A percentile compares a stretch with the other conserved stretches of the same genome.
Evolutionary conservation across 495 filamentous ascomycete genomes (phyloP).

Genomic region (Xylaria longipes): DNA sequence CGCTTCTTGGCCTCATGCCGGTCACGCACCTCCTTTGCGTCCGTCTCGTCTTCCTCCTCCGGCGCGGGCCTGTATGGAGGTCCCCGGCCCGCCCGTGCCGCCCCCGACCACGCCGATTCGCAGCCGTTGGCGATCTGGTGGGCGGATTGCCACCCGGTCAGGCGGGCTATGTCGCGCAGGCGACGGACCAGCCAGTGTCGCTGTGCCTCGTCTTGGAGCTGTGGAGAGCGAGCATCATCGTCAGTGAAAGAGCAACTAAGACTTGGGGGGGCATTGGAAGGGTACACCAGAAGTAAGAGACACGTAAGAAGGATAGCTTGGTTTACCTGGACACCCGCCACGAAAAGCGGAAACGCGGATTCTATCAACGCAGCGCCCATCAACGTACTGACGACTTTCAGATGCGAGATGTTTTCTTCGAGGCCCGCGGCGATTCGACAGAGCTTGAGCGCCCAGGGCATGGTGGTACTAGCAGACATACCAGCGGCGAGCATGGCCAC

Average conservation of each 20-base stretch:
- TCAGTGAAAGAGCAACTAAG: conserved; percentile 5
- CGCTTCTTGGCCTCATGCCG: conserved; percentile 25
- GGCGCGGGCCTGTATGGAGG: conserved; percentile 71
- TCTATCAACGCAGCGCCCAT: conserved; percentile 84
- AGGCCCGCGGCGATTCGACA: conserved; percentile 84
- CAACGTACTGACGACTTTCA: conserved; percentile 72
- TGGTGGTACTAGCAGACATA: conserved; percentile 72
- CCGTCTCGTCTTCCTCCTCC: conserved; percentile 33
- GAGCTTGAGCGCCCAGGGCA: conserved; percentile 71
- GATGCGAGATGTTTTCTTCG: conserved; percentile 65
- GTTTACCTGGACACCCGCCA: conserved; percentile 72
- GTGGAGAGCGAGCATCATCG: conserved; percentile 24
- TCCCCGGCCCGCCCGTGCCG: conserved; percentile 72
- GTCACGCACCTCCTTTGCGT: conserved; percentile 32
- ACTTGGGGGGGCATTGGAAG: neutral
- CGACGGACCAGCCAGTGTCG: conserved; percentile 77
- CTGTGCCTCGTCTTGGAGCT: conserved; percentile 76
- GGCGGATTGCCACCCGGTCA: conserved; percentile 88
- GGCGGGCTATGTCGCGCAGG: conserved; percentile 73
- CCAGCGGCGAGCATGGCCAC: conserved; percentile 85
- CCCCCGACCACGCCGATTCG: conserved; percentile 80
- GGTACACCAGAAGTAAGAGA: neutral
- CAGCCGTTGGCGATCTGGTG: conserved; percentile 81
- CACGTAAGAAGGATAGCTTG: neutral
- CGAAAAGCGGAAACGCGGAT: conserved; percentile 79